These are phyloP conservation scores for Groenewaldozyma auringiensis DNA, from an alignment of 1,139 yeast genomes.

Conservation along the genomic window DNA sequence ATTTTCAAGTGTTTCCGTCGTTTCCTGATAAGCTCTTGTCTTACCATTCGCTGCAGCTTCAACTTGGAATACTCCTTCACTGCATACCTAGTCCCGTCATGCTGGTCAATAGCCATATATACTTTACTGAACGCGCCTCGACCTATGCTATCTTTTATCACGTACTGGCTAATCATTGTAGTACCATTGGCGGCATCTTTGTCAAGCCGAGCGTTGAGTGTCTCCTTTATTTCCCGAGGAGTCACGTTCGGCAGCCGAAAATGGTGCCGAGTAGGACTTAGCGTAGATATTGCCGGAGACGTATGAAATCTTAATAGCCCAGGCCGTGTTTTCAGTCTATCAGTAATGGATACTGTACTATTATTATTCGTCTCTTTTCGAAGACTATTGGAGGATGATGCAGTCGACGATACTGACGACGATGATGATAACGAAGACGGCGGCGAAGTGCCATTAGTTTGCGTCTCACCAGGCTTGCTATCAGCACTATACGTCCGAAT, in stretches of 20 bases:
- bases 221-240: slow-evolving; percentile 33
- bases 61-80: slow-evolving; percentile 55
- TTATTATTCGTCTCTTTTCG: no score
- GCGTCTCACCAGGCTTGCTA: no score
- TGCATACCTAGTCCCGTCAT: slow-evolving; percentile 42
- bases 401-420: no score
- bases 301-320: slow-evolving; percentile 28
- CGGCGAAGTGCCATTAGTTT: no score
- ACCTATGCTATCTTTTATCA: slow-evolving; percentile 59
- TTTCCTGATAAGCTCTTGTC: slow-evolving; percentile 31
- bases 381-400: no score
- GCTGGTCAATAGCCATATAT: slow-evolving; percentile 65
- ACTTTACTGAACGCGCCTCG: slow-evolving; percentile 90
- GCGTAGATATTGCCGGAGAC: slow-evolving; percentile 25
- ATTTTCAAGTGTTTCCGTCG: slow-evolving; percentile 12
- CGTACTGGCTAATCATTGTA: slow-evolving; percentile 41
- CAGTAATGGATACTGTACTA: no score
- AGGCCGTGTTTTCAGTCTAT: slow-evolving; percentile 13
- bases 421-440: no score
- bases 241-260: slow-evolving; percentile 29
- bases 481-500: no score
- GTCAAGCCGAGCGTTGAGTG: slow-evolving; percentile 29
- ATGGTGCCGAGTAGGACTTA: slow-evolving; percentile 33
- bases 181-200: slow-evolving; percentile 31
- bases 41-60: slow-evolving; percentile 39